Percentiles rank a stretch among this genome's conserved stretches.
phyloP scores from a whole-genome alignment of 805 yeast species.

The Teunomyces gatunensis region DNA sequence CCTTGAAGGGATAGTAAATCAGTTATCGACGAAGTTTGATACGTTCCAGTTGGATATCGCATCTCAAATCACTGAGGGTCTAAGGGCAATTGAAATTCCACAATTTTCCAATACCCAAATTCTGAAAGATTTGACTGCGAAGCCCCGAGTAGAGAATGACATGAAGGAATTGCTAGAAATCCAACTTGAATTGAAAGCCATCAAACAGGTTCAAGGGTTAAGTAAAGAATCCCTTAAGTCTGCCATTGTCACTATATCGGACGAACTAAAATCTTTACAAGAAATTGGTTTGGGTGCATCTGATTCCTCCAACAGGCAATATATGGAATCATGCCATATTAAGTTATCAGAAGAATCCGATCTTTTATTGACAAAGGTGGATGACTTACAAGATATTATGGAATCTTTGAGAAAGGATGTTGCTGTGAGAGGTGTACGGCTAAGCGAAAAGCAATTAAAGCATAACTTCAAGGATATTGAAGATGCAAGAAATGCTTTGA shows the following conservation, averaged over 20 bases:
- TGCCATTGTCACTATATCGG: conserved; percentile 43
- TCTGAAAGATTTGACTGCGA: background rate
- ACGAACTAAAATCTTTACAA: conserved; percentile 52
- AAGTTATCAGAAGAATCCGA: conserved; percentile 79
- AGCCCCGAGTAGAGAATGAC: background rate
- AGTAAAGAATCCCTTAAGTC: conserved; percentile 42
- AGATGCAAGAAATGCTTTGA: conserved; percentile 53
- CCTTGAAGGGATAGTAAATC: conserved; percentile 17
- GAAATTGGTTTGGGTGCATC: conserved; percentile 40
- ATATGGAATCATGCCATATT: conserved; percentile 73
- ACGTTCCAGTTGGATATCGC: conserved; percentile 11
- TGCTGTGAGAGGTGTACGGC: conserved; percentile 84
- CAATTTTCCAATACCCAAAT: background rate
- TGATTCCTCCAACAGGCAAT: conserved; percentile 44
- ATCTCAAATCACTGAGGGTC: conserved; percentile 17
- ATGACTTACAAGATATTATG: conserved; percentile 87
- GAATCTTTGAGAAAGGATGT: conserved; percentile 90
- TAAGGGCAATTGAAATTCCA: conserved; percentile 21
- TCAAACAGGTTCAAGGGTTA: conserved; percentile 53
- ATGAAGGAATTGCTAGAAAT: conserved; percentile 41
- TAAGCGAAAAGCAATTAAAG: conserved; percentile 69
- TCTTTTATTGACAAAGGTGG: conserved; percentile 69
- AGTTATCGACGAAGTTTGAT: conserved; percentile 18
- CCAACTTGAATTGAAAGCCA: conserved; percentile 56
- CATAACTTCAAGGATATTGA: conserved; percentile 63